Evolutionary conservation across 495 filamentous ascomycete genomes (phyloP).

Genomic region (Trichoderma reesei): DNA sequence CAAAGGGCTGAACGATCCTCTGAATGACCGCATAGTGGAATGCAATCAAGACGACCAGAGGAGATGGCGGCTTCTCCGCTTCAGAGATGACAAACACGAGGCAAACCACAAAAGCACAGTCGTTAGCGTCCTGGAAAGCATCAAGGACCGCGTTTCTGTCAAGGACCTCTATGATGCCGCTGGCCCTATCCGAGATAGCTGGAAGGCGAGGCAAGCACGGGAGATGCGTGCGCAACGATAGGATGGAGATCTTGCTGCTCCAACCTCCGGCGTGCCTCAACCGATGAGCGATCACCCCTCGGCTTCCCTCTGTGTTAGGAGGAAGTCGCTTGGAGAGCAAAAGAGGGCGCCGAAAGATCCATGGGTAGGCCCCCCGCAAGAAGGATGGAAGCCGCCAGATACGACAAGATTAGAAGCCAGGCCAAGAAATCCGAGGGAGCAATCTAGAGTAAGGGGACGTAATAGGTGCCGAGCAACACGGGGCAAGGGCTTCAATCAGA

Average conservation of each 20-base stretch:
- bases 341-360: too few relatives aligned
- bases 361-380: too few relatives aligned
- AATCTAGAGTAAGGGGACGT: too few relatives aligned
- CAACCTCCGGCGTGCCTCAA: too few relatives aligned
- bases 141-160: slow-evolving; percentile 59
- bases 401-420: too few relatives aligned
- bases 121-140: slow-evolving; percentile 71
- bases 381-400: too few relatives aligned
- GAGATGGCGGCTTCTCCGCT: slow-evolving; percentile 75
- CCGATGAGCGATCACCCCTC: too few relatives aligned
- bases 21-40: slow-evolving; percentile 82
- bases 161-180: slow-evolving; percentile 44
- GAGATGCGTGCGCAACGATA: background rate
- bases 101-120: slow-evolving; percentile 82
- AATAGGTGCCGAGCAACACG: too few relatives aligned
- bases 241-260: background rate
- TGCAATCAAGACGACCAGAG: slow-evolving; percentile 64
- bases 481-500: too few relatives aligned
- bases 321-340: too few relatives aligned
- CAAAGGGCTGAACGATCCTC: slow-evolving; percentile 55
- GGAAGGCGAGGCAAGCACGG: slow-evolving; percentile 7
- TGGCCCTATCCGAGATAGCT: slow-evolving; percentile 31
- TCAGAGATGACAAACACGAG: slow-evolving; percentile 83
- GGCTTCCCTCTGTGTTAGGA: too few relatives aligned
- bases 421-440: too few relatives aligned